Evolutionary conservation across 164 flowering plant genomes (phyloP).

Genomic region (Kingdonia uniflora): DNA sequence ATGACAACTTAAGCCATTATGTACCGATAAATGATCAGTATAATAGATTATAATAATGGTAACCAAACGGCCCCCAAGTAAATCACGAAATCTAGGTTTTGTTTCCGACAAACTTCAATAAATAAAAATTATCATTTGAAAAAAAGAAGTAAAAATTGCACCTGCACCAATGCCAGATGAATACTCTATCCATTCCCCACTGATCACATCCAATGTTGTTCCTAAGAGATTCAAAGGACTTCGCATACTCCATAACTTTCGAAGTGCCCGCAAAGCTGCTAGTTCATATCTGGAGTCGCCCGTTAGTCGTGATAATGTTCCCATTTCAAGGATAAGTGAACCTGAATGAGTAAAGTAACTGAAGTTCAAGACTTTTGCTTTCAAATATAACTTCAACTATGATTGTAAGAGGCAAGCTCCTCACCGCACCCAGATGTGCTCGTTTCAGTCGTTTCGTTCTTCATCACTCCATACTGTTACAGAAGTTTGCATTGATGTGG

Average conservation of each 20-base stretch:
- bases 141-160: too few species aligned
- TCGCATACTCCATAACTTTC: conserved; percentile 93
- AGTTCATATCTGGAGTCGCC: conserved; percentile 79
- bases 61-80: too few species aligned
- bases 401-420: conserved; percentile 14
- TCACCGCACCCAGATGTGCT: conserved; percentile 99
- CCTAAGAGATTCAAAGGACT: conserved; percentile 89
- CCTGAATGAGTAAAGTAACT: conserved; percentile 38
- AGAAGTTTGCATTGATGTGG: conserved; percentile 45
- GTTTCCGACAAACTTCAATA: too few species aligned
- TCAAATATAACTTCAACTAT: conserved; percentile 4
- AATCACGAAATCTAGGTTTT: too few species aligned
- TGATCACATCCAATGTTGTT: conserved; percentile 80
- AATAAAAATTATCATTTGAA: too few species aligned
- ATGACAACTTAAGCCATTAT: too few species aligned
- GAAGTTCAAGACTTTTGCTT: conserved; percentile 13
- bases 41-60: too few species aligned
- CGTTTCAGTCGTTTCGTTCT: conserved; percentile 90
- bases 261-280: conserved; percentile 90
- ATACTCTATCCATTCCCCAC: conserved; percentile 90
- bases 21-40: too few species aligned
- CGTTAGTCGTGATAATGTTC: conserved; percentile 78
- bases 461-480: conserved; percentile 90
- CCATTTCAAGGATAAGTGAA: conserved; percentile 99
- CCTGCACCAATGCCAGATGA: conserved; percentile 99